These are phyloP conservation scores for Eucalyptus erythrocorys DNA, from an alignment of 345 rosid genomes.

Conservation along the genomic window DNA sequence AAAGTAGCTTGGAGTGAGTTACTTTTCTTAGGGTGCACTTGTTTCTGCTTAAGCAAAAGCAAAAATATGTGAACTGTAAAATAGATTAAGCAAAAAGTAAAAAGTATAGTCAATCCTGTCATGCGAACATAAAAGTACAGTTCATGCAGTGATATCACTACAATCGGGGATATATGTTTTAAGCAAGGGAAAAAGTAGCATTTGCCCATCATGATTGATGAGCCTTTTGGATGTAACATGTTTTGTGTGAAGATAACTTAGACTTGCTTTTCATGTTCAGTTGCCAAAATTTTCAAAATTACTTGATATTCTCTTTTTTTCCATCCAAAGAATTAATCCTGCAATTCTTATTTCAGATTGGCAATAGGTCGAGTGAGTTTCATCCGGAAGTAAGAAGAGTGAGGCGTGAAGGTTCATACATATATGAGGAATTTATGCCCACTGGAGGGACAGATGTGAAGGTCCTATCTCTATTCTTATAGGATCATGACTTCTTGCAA, in stretches of 20 bases:
- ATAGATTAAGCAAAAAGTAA: not conserved
- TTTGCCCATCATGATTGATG: not conserved
- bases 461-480: constrained; percentile 20
- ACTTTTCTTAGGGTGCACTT: not conserved
- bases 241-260: not conserved
- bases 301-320: not conserved
- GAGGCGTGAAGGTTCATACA: constrained; percentile 96
- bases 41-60: not conserved
- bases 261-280: not conserved
- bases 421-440: constrained; percentile 99
- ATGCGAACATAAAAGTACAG: not conserved
- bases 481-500: not conserved
- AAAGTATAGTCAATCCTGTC: not conserved
- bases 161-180: not conserved
- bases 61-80: not conserved
- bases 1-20: not conserved
- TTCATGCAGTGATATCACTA: not conserved
- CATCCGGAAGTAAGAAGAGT: constrained; percentile 98
- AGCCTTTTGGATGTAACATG: not conserved
- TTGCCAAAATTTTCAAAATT: not conserved
- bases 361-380: constrained; percentile 97
- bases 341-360: constrained; percentile 38
- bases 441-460: constrained; percentile 99
- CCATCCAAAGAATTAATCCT: not conserved
- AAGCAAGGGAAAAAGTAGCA: not conserved